Base-by-base conservation (phyloP, 2,329 filamentous ascomycete genomes). In the Venturia nashicola region DNA sequence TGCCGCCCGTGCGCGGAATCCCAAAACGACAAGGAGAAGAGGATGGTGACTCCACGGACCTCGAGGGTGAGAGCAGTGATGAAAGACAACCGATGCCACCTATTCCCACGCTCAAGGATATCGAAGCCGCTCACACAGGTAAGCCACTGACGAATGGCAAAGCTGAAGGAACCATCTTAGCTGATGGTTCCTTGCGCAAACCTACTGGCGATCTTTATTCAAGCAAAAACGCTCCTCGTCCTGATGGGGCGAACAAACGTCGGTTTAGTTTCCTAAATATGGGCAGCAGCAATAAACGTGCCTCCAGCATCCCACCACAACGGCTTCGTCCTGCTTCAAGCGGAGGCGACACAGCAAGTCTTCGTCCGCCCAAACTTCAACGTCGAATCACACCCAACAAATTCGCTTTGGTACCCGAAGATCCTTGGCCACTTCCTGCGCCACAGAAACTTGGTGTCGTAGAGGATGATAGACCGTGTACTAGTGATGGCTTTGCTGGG, bases 1-100 rank as follows among this genome's bases (percentile, higher is more conserved):
- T 79, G 39, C 76, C 77, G 27, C 84, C 81, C 59, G 85, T 86
- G 2, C 79, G 82, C 65, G 83, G 83, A 54, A 88, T 84, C 65
- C 86, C 79, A 16, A 81, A 78, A 60, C 83, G 73, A n/a, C 75
- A 79, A 36, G 77, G 76, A 3, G 75, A 78, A 61, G 78, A 85
- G 3, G 75, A 78, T 61, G 78, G 85, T 44, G 85, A 86, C 65
- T 79, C 77, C 5, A 80, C 79, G 3, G 80, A 81, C 69, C 72
- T 81, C 0, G 76, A 78, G 59, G 78, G 79, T 61, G 65, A 68
- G 39, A 68, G 65, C 20, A 73, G 74, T 8, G 76, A 75, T 32
- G 74, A 76, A 27, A 42, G 71, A 65, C 44, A 70, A 44, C 23
- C 39, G 9, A 39, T 23, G 40, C 65, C 71, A 39, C 61, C 74